A percentile compares a stretch with the other conserved stretches of the same genome.
Conservation (phyloP, 352 stramenopile species). For the Globisporangium spinosum region DNA sequence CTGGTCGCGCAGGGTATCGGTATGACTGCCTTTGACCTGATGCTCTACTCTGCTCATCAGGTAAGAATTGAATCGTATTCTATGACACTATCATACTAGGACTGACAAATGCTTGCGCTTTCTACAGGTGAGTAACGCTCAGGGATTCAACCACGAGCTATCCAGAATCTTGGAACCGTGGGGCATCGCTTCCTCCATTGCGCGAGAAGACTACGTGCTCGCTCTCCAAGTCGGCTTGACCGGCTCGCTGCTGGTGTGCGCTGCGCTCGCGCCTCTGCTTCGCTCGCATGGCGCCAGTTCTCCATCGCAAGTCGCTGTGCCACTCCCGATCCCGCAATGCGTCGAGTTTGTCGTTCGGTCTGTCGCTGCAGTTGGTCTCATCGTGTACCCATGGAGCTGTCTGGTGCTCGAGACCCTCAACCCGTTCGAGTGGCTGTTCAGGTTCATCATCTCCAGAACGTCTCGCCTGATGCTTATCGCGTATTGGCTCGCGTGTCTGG, state of each 20-base stretch:
- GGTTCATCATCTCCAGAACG: slow-evolving; percentile 35
- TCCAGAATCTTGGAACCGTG: slow-evolving; percentile 19
- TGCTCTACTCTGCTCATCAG: slow-evolving; percentile 39
- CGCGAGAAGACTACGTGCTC: slow-evolving; percentile 42
- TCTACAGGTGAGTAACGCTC: background rate
- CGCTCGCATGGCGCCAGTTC: slow-evolving; percentile 36
- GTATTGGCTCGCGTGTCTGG: slow-evolving; percentile 55
- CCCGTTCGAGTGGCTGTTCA: slow-evolving; percentile 52
- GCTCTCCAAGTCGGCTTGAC: slow-evolving; percentile 59
- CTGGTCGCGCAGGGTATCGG: slow-evolving; percentile 61
- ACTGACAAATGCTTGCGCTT: background rate
- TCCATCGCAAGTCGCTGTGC: slow-evolving; percentile 30
- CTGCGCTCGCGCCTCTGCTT: slow-evolving; percentile 46
- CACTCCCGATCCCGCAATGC: slow-evolving; percentile 27
- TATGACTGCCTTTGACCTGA: slow-evolving; percentile 44
- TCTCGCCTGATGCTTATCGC: slow-evolving; percentile 36
- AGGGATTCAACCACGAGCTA: background rate
- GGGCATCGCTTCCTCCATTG: slow-evolving; percentile 26
- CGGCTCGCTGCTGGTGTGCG: slow-evolving; percentile 42
- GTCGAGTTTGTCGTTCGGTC: slow-evolving; percentile 32
- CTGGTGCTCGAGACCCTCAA: slow-evolving; percentile 63
- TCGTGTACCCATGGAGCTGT: slow-evolving; percentile 66
- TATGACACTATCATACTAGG: background rate
- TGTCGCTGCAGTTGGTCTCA: slow-evolving; percentile 24
- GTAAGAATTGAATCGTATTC: slow-evolving; percentile 21